Percentiles rank a stretch among this genome's conserved stretches.
Conservation (phyloP, 768 basidiomycete genomes). For the Rhodotorula babjevae region DNA sequence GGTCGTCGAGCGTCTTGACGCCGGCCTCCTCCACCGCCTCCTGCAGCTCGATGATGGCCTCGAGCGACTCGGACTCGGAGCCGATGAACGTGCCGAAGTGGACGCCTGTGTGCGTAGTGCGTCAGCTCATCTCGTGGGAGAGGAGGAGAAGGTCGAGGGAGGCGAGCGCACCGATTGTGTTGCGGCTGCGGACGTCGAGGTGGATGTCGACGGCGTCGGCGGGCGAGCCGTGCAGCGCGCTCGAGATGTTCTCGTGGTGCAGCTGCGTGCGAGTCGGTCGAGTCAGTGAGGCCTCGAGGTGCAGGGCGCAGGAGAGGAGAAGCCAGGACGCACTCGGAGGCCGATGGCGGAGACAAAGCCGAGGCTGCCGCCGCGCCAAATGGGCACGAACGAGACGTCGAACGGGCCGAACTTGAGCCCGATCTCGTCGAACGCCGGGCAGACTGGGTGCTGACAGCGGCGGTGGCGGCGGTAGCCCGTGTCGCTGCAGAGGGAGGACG, state of each 20-base stretch:
- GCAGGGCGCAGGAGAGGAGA: not conserved
- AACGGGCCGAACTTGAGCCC: constrained; percentile 50
- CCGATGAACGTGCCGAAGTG: constrained; percentile 54
- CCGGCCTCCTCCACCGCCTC: constrained; percentile 33
- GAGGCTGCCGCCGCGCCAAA: constrained; percentile 53
- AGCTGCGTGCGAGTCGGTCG: constrained; percentile 28
- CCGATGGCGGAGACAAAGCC: constrained; percentile 50
- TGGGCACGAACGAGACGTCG: constrained; percentile 51
- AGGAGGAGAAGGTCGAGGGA: not conserved
- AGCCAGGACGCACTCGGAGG: constrained; percentile 45
- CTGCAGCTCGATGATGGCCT: constrained; percentile 48
- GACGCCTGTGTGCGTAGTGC: constrained; percentile 40
- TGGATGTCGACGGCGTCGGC: constrained; percentile 51
- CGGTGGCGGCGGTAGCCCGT: constrained; percentile 49
- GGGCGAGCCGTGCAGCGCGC: constrained; percentile 51
- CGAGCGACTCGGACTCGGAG: constrained; percentile 50
- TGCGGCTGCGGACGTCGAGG: constrained; percentile 48
- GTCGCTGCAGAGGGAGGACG: constrained; percentile 43
- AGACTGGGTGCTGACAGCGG: constrained; percentile 42
- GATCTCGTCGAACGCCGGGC: constrained; percentile 52
- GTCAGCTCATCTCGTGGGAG: not conserved
- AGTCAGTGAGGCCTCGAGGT: not conserved
- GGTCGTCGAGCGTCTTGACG: constrained; percentile 28
- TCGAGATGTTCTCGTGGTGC: constrained; percentile 46
- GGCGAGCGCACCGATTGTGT: constrained; percentile 45